Evolutionary conservation across 768 basidiomycete species (phyloP).

Genomic region (Termitomyces sp.): DNA sequence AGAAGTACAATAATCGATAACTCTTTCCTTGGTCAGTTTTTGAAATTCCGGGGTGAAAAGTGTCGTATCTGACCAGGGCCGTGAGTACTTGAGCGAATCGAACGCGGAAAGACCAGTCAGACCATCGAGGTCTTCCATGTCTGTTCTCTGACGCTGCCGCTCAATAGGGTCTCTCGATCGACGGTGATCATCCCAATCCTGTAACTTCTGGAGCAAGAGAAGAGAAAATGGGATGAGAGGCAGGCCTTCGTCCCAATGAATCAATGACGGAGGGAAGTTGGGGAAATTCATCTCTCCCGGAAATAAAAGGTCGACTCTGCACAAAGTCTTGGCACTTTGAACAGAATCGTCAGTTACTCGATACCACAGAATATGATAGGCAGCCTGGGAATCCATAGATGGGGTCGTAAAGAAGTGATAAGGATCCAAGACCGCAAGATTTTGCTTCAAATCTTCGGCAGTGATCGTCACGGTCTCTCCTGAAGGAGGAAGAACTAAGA

Average conservation of each 20-base stretch:
- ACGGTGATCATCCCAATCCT: conserved; percentile 16
- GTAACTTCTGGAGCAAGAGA: conserved; percentile 17
- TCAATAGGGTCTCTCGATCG: conserved; percentile 9
- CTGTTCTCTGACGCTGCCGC: conserved; percentile 12
- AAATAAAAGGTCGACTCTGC: conserved; percentile 41
- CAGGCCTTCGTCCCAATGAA: conserved; percentile 19
- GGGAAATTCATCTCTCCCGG: conserved; percentile 42
- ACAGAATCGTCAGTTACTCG: conserved; percentile 12
- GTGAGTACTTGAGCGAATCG: conserved; percentile 1
- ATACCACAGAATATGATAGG: conserved; percentile 39
- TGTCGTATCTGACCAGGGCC: conserved; percentile 13
- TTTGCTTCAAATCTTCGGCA: conserved; percentile 29
- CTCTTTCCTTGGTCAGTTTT: conserved; percentile 5
- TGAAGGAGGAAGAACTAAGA: conserved; percentile 22
- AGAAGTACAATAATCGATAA: not conserved
- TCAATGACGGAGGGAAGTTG: conserved; percentile 15
- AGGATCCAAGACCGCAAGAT: conserved; percentile 26
- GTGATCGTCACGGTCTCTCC: conserved; percentile 14
- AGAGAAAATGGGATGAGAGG: conserved; percentile 19
- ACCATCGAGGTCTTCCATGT: conserved; percentile 11
- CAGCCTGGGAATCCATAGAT: conserved; percentile 28
- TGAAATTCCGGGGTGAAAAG: conserved; percentile 12
- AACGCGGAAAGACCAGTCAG: conserved; percentile 7
- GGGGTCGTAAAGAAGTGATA: conserved; percentile 33
- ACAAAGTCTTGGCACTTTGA: conserved; percentile 22